Percentiles rank a stretch among this genome's conserved stretches.
phyloP scores from a whole-genome alignment of 2,329 filamentous ascomycete species.

The Sphaerulina musiva region DNA sequence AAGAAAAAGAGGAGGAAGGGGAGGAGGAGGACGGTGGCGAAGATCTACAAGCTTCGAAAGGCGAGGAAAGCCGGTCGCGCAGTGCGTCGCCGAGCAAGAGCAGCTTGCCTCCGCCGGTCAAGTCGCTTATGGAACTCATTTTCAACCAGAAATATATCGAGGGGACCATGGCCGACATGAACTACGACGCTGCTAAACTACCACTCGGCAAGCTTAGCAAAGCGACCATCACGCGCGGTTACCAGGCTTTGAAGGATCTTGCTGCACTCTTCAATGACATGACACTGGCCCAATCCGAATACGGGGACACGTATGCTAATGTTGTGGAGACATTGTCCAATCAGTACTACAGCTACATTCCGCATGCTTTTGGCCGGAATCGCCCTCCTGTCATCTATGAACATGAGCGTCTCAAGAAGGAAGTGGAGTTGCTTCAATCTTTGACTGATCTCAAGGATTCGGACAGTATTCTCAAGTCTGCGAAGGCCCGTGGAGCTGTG shows the following conservation, averaged over 20 bases:
- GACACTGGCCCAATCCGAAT: slow-evolving; percentile 42
- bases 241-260: slow-evolving; percentile 69
- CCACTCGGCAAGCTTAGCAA: slow-evolving; percentile 81
- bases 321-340: slow-evolving; percentile 64
- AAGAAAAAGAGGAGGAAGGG: slow-evolving; percentile 25
- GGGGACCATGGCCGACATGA: slow-evolving; percentile 51
- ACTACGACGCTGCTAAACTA: slow-evolving; percentile 69
- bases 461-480: slow-evolving; percentile 65
- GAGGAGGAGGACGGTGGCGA: slow-evolving; percentile 39
- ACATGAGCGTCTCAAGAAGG: slow-evolving; percentile 57
- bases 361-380: slow-evolving; percentile 70
- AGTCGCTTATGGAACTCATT: slow-evolving; percentile 70
- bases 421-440: slow-evolving; percentile 73
- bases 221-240: slow-evolving; percentile 66
- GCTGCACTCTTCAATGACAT: slow-evolving; percentile 57
- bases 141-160: slow-evolving; percentile 71
- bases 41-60: not conserved
- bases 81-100: slow-evolving; percentile 41
- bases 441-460: slow-evolving; percentile 81
- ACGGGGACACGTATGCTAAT: slow-evolving; percentile 16
- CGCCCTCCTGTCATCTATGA: slow-evolving; percentile 62
- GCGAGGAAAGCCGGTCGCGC: slow-evolving; percentile 7
- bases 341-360: slow-evolving; percentile 72
- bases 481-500: slow-evolving; percentile 43
- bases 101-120: slow-evolving; percentile 54